Base-by-base conservation (phyloP, 345 rosid species). In the Cardamine occulta region DNA sequence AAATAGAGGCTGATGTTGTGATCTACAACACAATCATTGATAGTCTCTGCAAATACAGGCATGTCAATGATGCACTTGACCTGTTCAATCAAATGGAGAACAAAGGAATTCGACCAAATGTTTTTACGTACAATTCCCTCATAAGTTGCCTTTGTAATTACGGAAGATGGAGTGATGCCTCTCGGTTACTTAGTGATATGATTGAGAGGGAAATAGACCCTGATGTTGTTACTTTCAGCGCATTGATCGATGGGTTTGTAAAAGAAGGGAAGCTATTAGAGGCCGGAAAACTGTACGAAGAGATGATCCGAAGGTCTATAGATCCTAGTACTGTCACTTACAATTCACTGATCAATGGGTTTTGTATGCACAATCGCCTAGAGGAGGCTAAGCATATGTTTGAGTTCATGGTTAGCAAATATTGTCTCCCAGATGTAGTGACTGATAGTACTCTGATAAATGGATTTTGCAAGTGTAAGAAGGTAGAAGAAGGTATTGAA, bases 191-290 rank as follows among this genome's bases (percentile, higher is more conserved):
- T 0, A 28, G 31, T 28, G 31, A 28, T 0, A 28, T 28, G 31
- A 1, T 52, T 2, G 34, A 35, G 35, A 67, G 2, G 49, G 1
- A 21, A 32, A 49, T 67, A 4, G 0, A 5, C 13, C 72, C 72
- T 0, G 0, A 23, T 21, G 3, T 35, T 0, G 24, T 67, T 0
- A 52, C 24, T 7, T 66, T 67, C 49, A 67, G 0, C 0, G 35
- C 72, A 52, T 35, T 67, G n/a, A 52, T 67, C 14, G 35, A 35
- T 35, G 72, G n/a, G 0, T 67, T 52, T 67, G 61, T 2, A 0
- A 67, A 67, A 6, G 61, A 52, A 2, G 49, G 72, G 34, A 67
- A 67, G 11, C 7, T 67, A 4, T 2, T 23, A 3, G 61, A 67
- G 12, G 72, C 61, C 1, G n/a, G 35, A 0, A 52, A 35, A 0